Conservation (phyloP, 495 filamentous ascomycete species). For the Hypoxylon lienhwacheense region DNA sequence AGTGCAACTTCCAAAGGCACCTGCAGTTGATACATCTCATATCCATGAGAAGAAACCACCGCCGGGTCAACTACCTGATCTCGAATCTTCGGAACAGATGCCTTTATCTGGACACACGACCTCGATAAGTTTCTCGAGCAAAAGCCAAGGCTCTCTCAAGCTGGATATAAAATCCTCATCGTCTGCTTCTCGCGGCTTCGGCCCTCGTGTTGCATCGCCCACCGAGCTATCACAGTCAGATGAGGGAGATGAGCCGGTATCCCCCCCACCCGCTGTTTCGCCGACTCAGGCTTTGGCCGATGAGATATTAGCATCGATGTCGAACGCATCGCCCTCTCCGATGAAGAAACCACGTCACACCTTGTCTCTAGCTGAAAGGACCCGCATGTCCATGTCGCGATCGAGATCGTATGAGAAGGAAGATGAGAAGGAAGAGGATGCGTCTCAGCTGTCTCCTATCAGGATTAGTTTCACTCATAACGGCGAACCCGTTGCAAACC, state of each 20-base stretch:
- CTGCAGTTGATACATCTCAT: background rate
- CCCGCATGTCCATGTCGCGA: slow-evolving; percentile 53
- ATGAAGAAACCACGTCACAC: slow-evolving; percentile 56
- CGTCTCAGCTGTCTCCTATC: slow-evolving; percentile 33
- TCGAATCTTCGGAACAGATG: slow-evolving; percentile 2
- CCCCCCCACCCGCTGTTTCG: slow-evolving; percentile 43
- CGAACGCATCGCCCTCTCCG: slow-evolving; percentile 53
- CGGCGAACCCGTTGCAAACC: slow-evolving; percentile 6
- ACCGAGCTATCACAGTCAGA: slow-evolving; percentile 34
- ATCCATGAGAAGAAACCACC: background rate
- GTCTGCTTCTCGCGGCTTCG: slow-evolving; percentile 1
- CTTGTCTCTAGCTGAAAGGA: slow-evolving; percentile 57
- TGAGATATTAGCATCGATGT: slow-evolving; percentile 59
- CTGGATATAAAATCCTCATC: background rate
- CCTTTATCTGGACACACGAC: background rate
- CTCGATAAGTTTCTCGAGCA: background rate
- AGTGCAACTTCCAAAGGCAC: slow-evolving; percentile 8
- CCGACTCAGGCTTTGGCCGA: slow-evolving; percentile 55
- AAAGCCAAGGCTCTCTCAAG: background rate
- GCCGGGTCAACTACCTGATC: background rate
- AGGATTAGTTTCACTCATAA: slow-evolving; percentile 12
- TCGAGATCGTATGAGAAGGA: slow-evolving; percentile 41
- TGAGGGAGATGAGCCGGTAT: slow-evolving; percentile 32
- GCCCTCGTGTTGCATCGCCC: slow-evolving; percentile 29
- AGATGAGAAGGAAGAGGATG: slow-evolving; percentile 37